Evolutionary conservation across 495 filamentous ascomycete species (phyloP).

Genomic region (Chlorociboria aeruginascens): DNA sequence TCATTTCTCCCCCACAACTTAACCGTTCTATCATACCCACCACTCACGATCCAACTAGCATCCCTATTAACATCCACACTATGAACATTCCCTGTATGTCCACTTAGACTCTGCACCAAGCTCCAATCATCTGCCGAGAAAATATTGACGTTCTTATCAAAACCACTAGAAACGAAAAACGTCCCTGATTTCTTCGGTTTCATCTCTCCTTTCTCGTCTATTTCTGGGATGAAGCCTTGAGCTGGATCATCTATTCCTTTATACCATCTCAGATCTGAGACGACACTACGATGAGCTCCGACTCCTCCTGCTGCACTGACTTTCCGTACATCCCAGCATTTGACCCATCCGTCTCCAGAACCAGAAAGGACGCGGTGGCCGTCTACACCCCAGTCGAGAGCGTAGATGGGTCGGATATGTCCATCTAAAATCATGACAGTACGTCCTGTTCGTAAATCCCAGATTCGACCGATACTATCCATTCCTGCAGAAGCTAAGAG

Average conservation of each 20-base stretch:
- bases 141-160: slow-evolving; percentile 91
- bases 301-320: slow-evolving; percentile 73
- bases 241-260: slow-evolving; percentile 62
- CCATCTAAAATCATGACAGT: slow-evolving; percentile 94
- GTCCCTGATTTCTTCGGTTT: slow-evolving; percentile 61
- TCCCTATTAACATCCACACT: slow-evolving; percentile 79
- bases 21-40: slow-evolving; percentile 86
- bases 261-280: slow-evolving; percentile 90
- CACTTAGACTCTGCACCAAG: slow-evolving; percentile 72
- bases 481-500: slow-evolving; percentile 81
- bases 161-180: slow-evolving; percentile 81
- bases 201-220: slow-evolving; percentile 49
- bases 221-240: slow-evolving; percentile 41
- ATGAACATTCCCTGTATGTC: slow-evolving; percentile 83
- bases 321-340: slow-evolving; percentile 93
- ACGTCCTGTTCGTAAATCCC: slow-evolving; percentile 89
- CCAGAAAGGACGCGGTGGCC: slow-evolving; percentile 80
- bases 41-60: slow-evolving; percentile 83
- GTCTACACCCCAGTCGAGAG: slow-evolving; percentile 83
- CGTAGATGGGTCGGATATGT: slow-evolving; percentile 88
- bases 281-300: slow-evolving; percentile 82
- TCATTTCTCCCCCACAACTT: slow-evolving; percentile 94
- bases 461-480: slow-evolving; percentile 89
- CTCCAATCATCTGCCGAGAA: slow-evolving; percentile 96
- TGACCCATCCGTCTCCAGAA: slow-evolving; percentile 90